Evolutionary conservation across 2,329 filamentous ascomycete species (phyloP).

Genomic region (Didymella pinodella): DNA sequence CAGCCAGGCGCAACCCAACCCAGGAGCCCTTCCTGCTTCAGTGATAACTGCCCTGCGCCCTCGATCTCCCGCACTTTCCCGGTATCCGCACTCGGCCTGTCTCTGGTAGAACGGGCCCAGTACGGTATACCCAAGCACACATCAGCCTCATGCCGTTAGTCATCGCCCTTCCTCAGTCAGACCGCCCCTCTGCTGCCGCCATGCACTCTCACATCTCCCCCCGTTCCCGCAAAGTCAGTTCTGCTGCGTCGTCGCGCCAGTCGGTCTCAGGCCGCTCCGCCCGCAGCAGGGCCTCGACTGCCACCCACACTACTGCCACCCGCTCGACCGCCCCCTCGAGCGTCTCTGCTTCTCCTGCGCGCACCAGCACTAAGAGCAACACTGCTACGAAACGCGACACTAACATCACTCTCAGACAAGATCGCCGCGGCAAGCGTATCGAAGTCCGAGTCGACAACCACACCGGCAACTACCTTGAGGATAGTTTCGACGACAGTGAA

Average conservation of each 20-base stretch:
- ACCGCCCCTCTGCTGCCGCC: constrained; percentile 16
- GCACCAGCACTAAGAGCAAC: constrained; percentile 23
- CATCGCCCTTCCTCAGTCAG: constrained; percentile 47
- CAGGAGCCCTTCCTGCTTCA: constrained; percentile 15
- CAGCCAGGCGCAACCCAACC: constrained; percentile 26
- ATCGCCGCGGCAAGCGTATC: constrained; percentile 47
- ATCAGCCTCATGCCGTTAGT: constrained; percentile 55
- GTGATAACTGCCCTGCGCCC: constrained; percentile 29
- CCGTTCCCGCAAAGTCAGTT: constrained; percentile 7
- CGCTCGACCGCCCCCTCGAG: constrained; percentile 40
- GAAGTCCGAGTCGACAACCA: constrained; percentile 46
- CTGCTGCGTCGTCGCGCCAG: constrained; percentile 32
- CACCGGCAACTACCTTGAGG: constrained; percentile 46
- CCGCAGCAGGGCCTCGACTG: constrained; percentile 37
- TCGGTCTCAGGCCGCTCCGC: constrained; percentile 43
- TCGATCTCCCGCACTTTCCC: constrained; percentile 32
- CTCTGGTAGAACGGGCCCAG: constrained; percentile 52
- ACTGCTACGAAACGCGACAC: constrained; percentile 41
- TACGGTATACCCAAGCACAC: constrained; percentile 39
- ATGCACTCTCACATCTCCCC: constrained; percentile 16
- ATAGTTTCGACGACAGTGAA: constrained; percentile 5
- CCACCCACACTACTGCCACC: constrained; percentile 34
- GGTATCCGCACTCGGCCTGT: constrained; percentile 47
- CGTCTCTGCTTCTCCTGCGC: constrained; percentile 40
- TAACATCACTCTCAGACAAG: constrained; percentile 49